phyloP scores from a whole-genome alignment of 768 basidiomycete species.

The Melanogaster broomeanus region DNA sequence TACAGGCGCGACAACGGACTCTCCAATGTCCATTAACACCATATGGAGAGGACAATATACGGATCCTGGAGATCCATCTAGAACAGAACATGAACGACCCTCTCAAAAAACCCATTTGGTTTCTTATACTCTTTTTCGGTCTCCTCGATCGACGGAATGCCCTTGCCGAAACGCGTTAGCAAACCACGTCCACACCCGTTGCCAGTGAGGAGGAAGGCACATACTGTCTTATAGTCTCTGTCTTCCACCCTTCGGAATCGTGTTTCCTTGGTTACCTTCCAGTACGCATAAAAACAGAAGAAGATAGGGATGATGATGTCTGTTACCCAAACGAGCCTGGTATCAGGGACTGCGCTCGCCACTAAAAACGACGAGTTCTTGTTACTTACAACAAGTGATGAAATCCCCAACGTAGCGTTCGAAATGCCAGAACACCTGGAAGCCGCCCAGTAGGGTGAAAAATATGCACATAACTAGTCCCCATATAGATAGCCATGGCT shows the following conservation, averaged over 20 bases:
- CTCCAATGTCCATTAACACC: no score
- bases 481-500: no score
- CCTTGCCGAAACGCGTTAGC: conserved; percentile 35
- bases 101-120: conserved; percentile 51
- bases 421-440: conserved; percentile 65
- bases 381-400: conserved; percentile 44
- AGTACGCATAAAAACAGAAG: conserved; percentile 22
- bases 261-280: conserved; percentile 19
- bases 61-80: conserved; percentile 25
- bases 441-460: conserved; percentile 60
- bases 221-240: conserved; percentile 71
- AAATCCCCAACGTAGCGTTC: conserved; percentile 44
- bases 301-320: conserved; percentile 33
- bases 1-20: no score
- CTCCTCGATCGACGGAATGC: conserved; percentile 67
- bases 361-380: not conserved
- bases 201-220: conserved; percentile 35
- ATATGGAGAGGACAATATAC: no score
- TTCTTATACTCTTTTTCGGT: conserved; percentile 56
- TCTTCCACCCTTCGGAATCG: conserved; percentile 54
- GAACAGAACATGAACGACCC: conserved; percentile 54
- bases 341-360: not conserved
- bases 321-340: conserved; percentile 16
- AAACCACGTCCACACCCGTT: not conserved
- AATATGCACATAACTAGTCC: conserved; percentile 61